phyloP scores from a whole-genome alignment of 768 basidiomycete genomes.

The Clathrus columnatus region DNA sequence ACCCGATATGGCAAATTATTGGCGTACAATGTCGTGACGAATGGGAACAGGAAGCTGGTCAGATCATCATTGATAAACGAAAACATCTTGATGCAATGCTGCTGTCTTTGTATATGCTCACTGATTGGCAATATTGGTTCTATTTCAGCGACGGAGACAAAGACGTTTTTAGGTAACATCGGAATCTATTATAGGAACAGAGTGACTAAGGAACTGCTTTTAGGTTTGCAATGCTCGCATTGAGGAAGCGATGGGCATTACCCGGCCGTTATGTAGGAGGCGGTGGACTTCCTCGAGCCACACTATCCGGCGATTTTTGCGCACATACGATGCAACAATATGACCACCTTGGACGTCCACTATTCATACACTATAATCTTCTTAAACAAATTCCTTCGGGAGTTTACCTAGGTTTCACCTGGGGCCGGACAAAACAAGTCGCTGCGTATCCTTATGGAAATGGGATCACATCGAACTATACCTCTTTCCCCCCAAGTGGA shows the following conservation, averaged over 20 bases:
- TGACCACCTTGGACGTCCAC: slow-evolving; percentile 21
- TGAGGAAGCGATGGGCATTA: slow-evolving; percentile 35
- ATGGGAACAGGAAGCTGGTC: slow-evolving; percentile 36
- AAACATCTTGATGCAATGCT: slow-evolving; percentile 28
- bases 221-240: slow-evolving; percentile 29
- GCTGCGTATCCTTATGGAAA: background rate
- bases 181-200: too few relatives aligned
- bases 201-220: slow-evolving; percentile 4
- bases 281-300: slow-evolving; percentile 25
- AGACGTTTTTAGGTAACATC: slow-evolving; percentile 24
- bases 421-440: slow-evolving; percentile 16
- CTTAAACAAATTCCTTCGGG: slow-evolving; percentile 28
- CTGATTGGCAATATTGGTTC: slow-evolving; percentile 30
- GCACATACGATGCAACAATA: slow-evolving; percentile 29
- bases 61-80: slow-evolving; percentile 33
- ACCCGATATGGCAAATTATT: slow-evolving; percentile 29
- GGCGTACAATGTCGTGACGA: slow-evolving; percentile 34
- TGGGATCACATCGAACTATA: slow-evolving; percentile 2
- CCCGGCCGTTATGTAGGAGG: slow-evolving; percentile 33
- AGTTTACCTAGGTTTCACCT: slow-evolving; percentile 18
- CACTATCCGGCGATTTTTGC: slow-evolving; percentile 16
- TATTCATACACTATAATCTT: slow-evolving; percentile 31
- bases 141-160: slow-evolving; percentile 34
- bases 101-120: slow-evolving; percentile 19
- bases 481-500: background rate